Evolutionary conservation across 2,329 filamentous ascomycete species (phyloP), one percentile per base, ranked within the genome.

Genomic region (Penicillium sp.): DNA sequence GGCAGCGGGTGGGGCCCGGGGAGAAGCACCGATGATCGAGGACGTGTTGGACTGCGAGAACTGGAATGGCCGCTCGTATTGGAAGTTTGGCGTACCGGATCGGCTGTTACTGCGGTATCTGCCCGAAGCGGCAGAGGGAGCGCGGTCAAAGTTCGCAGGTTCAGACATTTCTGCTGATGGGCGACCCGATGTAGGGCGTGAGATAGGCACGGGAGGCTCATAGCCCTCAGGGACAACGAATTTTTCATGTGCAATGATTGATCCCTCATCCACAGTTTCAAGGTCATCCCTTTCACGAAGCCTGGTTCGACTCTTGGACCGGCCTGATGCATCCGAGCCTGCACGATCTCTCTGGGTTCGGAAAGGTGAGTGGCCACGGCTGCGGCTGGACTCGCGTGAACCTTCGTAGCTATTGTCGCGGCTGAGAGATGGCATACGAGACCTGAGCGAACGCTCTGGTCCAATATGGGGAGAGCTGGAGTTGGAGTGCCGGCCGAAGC

Each of bases 221-320:
- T 54, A 60, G 37, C 55, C 55, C 19, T 64, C 63, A 4, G 64
- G 62, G 17, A 47, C 49, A 10, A 57, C 55, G 37, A 59, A 59
- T 17, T 57, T 63, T 2, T 61, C 58, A 29, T 65, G 63, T 17
- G 57, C 61, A 37, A 58, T 61, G 1, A 68, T 67, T 6, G 68
- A 60, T 12, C 72, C 71, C 60, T 77, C 75, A 3, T 69, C 64
- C 63, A 78, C 72, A n/a, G 75, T 71, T 52, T 74, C 73, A 3
- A 78, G 61, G 56, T 81, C 78, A 45, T 81, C 77, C 28, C 75
- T 75, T 32, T 81, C 77, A 26, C 75, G 74, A 51, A 74, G 71
- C 39, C 73, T 68, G 38, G 70, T 68, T 37, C 76, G 75, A 60
- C 78, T 81, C 54, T 75, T 75, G 7, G 78, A 80, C 26, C 78